Evolutionary conservation across 2,329 filamentous ascomycete genomes (phyloP).

Genomic region (Berkeleyomyces basicola): DNA sequence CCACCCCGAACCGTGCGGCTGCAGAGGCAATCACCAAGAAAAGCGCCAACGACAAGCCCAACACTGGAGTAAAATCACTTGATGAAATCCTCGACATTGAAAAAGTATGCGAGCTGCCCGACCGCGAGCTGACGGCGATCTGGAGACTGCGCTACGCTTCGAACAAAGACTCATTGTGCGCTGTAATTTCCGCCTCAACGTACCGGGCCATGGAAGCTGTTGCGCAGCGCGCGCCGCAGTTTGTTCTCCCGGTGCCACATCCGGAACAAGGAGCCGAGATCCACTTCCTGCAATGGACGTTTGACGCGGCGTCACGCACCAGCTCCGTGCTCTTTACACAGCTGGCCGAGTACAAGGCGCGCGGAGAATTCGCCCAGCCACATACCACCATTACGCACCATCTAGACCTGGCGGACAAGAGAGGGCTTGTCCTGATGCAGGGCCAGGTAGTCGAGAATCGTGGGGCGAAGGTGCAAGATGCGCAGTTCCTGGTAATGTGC

Average conservation of each 20-base stretch:
- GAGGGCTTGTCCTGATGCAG: slow-evolving; percentile 72
- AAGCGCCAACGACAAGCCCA: slow-evolving; percentile 5
- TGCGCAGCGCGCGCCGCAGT: slow-evolving; percentile 65
- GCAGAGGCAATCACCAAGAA: slow-evolving; percentile 15
- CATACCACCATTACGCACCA: slow-evolving; percentile 94
- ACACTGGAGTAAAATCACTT: slow-evolving; percentile 27
- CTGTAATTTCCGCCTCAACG: slow-evolving; percentile 56
- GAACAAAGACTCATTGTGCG: slow-evolving; percentile 63
- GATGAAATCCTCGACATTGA: slow-evolving; percentile 53
- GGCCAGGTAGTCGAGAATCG: slow-evolving; percentile 60
- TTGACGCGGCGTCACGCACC: slow-evolving; percentile 48
- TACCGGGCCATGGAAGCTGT: slow-evolving; percentile 55
- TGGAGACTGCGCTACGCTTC: slow-evolving; percentile 79
- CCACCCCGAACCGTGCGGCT: slow-evolving; percentile 20
- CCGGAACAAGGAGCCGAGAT: slow-evolving; percentile 61
- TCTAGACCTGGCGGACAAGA: slow-evolving; percentile 55
- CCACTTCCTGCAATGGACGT: slow-evolving; percentile 93
- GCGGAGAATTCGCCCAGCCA: slow-evolving; percentile 76
- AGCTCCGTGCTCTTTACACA: slow-evolving; percentile 83
- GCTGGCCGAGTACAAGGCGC: slow-evolving; percentile 78
- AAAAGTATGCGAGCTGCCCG: slow-evolving; percentile 56
- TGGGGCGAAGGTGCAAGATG: slow-evolving; percentile 64
- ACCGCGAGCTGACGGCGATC: slow-evolving; percentile 68
- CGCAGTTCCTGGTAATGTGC: slow-evolving; percentile 81
- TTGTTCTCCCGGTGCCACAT: slow-evolving; percentile 75